These are phyloP conservation scores for Nothophoma quercina DNA, from an alignment of 2,329 filamentous ascomycete genomes.

Conservation along the genomic window DNA sequence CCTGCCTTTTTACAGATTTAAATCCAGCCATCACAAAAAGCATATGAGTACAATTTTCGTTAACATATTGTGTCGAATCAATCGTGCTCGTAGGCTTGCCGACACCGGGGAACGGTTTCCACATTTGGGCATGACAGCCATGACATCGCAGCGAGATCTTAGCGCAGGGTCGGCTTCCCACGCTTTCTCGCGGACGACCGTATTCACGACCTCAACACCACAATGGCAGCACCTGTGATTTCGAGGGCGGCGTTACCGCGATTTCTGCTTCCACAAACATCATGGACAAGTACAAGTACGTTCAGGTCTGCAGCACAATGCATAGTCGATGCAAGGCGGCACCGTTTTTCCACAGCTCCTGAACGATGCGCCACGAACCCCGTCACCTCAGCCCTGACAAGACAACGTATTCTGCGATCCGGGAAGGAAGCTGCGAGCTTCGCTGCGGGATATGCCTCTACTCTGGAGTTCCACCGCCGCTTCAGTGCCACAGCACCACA, in stretches of 20 bases:
- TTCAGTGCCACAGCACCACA: constrained; percentile 74
- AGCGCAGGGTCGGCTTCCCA: constrained; percentile 10
- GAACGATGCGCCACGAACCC: constrained; percentile 21
- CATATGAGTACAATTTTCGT: no score
- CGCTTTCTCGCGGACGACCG: constrained; percentile 14
- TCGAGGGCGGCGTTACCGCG: constrained; percentile 46
- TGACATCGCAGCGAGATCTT: constrained; percentile 10
- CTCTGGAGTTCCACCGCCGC: constrained; percentile 29
- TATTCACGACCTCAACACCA: constrained; percentile 27
- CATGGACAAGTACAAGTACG: constrained; percentile 40
- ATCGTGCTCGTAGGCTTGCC: neutral
- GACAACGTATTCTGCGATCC: constrained; percentile 13
- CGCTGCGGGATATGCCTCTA: constrained; percentile 9
- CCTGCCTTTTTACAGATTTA: neutral
- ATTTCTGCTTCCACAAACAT: constrained; percentile 48
- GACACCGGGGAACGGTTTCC: constrained; percentile 27
- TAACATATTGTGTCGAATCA: neutral
- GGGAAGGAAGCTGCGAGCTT: constrained; percentile 7
- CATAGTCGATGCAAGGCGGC: constrained; percentile 25
- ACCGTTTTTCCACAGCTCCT: constrained; percentile 22
- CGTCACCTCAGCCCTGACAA: constrained; percentile 16
- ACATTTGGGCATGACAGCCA: constrained; percentile 30
- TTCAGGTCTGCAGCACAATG: constrained; percentile 29
- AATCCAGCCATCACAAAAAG: neutral
- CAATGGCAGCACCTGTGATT: constrained; percentile 35